Conservation (phyloP, 2,329 filamentous ascomycete genomes). For the Xylariaceae sp. region DNA sequence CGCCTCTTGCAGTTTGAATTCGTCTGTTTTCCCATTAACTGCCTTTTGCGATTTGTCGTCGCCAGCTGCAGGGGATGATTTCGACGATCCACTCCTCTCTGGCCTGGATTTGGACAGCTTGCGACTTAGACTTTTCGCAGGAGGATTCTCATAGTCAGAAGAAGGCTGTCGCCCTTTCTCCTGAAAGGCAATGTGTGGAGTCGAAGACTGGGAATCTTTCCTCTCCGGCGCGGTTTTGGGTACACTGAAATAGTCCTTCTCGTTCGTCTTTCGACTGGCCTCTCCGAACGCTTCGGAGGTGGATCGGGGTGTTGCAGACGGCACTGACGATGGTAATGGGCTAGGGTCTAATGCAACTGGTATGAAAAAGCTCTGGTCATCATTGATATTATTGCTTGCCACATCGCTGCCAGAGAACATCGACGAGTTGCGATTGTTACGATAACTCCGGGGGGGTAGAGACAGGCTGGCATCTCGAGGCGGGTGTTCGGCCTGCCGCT, state of each 20-base stretch:
- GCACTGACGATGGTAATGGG: too few species aligned
- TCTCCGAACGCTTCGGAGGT: slow-evolving; percentile 44
- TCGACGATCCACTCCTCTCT: slow-evolving; percentile 30
- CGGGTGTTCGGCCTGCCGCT: slow-evolving; percentile 40
- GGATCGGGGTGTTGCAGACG: slow-evolving; percentile 51
- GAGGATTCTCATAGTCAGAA: slow-evolving; percentile 53
- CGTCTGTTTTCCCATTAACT: slow-evolving; percentile 44
- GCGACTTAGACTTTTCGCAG: slow-evolving; percentile 44
- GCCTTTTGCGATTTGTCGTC: slow-evolving; percentile 37
- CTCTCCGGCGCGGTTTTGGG: slow-evolving; percentile 40
- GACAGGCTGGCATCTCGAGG: slow-evolving; percentile 57
- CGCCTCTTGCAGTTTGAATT: slow-evolving; percentile 77
- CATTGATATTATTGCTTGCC: slow-evolving; percentile 37
- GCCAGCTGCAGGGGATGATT: slow-evolving; percentile 22
- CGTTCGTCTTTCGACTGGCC: slow-evolving; percentile 39
- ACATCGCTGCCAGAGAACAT: slow-evolving; percentile 50
- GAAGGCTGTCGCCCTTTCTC: slow-evolving; percentile 69
- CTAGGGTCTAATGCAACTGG: slow-evolving; percentile 71
- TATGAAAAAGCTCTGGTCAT: slow-evolving; percentile 69
- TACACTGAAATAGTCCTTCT: slow-evolving; percentile 57
- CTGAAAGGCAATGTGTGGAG: slow-evolving; percentile 89
- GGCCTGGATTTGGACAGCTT: slow-evolving; percentile 43
- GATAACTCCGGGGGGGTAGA: slow-evolving; percentile 72
- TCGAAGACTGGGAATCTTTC: slow-evolving; percentile 52
- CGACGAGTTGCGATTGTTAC: slow-evolving; percentile 70